phyloP scores from a whole-genome alignment of 768 basidiomycete species.

The Candolleomyces aberdarensis region DNA sequence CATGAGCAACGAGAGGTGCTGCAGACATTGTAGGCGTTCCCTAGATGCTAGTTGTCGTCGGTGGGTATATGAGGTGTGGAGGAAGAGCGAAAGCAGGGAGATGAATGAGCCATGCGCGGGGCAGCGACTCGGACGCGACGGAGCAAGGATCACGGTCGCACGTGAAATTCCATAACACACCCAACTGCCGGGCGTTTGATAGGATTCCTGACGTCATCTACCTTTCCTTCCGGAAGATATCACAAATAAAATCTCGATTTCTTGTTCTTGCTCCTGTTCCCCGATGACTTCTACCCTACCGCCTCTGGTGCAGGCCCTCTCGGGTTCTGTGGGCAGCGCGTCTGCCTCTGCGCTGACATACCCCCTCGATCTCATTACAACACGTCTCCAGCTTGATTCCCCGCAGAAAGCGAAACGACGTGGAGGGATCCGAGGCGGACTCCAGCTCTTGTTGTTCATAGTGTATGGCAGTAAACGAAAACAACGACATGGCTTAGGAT shows the following conservation, averaged over 20 bases:
- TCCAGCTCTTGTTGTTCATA: constrained; percentile 37
- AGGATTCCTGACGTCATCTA: not conserved
- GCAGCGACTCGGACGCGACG: constrained; percentile 7
- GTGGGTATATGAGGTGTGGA: not conserved
- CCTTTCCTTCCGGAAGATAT: not conserved
- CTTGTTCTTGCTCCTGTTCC: not conserved
- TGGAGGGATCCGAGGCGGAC: constrained; percentile 27
- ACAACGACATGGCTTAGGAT: constrained; percentile 25
- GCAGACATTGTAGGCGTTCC: constrained; percentile 35
- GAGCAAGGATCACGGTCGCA: constrained; percentile 8
- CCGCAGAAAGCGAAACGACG: constrained; percentile 18
- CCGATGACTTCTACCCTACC: constrained; percentile 57
- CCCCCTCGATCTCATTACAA: constrained; percentile 57
- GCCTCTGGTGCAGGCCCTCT: constrained; percentile 56
- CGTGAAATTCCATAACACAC: constrained; percentile 1
- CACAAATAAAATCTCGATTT: not conserved
- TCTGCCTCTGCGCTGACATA: constrained; percentile 52
- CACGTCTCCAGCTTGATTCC: constrained; percentile 42
- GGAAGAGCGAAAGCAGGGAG: not conserved
- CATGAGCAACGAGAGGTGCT: constrained; percentile 52
- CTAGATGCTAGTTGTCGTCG: not conserved
- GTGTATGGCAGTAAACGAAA: constrained; percentile 24
- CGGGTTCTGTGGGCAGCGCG: constrained; percentile 55
- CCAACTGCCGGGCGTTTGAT: not conserved
- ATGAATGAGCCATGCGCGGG: not conserved